These are phyloP conservation scores for Meyerozyma carpophila DNA, from an alignment of 1,139 yeast genomes.

Conservation along the genomic window DNA sequence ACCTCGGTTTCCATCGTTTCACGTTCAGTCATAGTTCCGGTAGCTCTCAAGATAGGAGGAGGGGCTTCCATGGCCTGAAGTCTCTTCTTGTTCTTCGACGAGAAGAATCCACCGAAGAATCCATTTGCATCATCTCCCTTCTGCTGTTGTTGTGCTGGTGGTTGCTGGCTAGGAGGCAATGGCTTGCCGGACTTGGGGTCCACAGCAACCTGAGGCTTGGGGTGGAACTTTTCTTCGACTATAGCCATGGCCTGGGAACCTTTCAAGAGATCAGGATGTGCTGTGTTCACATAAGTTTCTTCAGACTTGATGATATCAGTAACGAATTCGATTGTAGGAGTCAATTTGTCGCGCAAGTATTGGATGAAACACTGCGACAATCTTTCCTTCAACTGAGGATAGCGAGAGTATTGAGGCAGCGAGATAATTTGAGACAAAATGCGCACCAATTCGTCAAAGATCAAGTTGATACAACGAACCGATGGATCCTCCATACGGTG, in stretches of 20 bases:
- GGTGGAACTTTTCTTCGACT: slow-evolving; percentile 87
- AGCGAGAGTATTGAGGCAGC: slow-evolving; percentile 79
- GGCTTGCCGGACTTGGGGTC: slow-evolving; percentile 95
- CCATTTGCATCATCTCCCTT: slow-evolving; percentile 48
- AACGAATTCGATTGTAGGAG: slow-evolving; percentile 84
- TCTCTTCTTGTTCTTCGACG: slow-evolving; percentile 89
- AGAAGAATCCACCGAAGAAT: slow-evolving; percentile 92
- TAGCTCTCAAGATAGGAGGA: slow-evolving; percentile 89
- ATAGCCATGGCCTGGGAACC: slow-evolving; percentile 95
- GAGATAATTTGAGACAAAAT: slow-evolving; percentile 80
- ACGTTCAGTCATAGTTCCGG: slow-evolving; percentile 92
- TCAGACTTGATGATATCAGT: slow-evolving; percentile 78
- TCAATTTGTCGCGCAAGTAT: slow-evolving; percentile 71
- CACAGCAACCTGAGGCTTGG: slow-evolving; percentile 70
- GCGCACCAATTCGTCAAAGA: slow-evolving; percentile 91
- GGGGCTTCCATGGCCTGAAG: slow-evolving; percentile 97
- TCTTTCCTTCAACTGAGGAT: slow-evolving; percentile 86
- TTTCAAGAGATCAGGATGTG: slow-evolving; percentile 92
- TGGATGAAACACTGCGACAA: slow-evolving; percentile 75
- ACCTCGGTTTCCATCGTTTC: slow-evolving; percentile 97
- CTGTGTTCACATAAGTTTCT: slow-evolving; percentile 93
- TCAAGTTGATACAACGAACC: slow-evolving; percentile 79
- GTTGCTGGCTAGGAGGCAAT: slow-evolving; percentile 42
- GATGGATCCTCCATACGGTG: slow-evolving; percentile 93
- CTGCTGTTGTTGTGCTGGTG: slow-evolving; percentile 19